These are phyloP conservation scores for Secale cereale DNA, from an alignment of 176 grass and related monocot genomes.

Conservation along the genomic window DNA sequence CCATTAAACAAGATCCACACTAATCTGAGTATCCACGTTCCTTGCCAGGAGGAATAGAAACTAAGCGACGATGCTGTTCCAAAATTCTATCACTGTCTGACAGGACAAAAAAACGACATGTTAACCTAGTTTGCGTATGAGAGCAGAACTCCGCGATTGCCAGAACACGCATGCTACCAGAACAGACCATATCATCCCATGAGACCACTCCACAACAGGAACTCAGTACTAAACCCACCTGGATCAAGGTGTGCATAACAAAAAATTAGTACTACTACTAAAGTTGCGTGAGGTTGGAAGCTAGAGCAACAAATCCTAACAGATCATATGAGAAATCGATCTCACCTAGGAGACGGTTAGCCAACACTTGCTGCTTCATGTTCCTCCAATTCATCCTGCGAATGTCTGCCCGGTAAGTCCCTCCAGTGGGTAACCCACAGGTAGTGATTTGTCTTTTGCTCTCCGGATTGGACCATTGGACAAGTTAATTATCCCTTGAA, in stretches of 20 bases:
- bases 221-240: background rate
- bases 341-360: slow-evolving; percentile 4
- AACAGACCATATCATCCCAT: background rate
- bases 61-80: too few species aligned
- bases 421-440: background rate
- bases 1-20: too few species aligned
- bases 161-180: background rate
- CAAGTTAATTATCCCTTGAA: background rate
- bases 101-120: too few species aligned
- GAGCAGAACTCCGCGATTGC: background rate
- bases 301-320: background rate
- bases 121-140: too few species aligned
- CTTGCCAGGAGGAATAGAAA: too few species aligned
- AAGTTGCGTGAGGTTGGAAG: background rate
- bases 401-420: background rate
- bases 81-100: too few species aligned
- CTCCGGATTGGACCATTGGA: background rate
- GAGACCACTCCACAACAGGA: background rate
- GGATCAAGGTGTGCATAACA: background rate
- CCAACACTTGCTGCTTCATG: background rate
- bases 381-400: background rate
- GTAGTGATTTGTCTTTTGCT: background rate
- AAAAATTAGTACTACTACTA: background rate
- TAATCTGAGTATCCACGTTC: too few species aligned
- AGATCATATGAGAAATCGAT: background rate